phyloP scores from a whole-genome alignment of 2,329 filamentous ascomycete species.

The Cladobotryum mycophilum region DNA sequence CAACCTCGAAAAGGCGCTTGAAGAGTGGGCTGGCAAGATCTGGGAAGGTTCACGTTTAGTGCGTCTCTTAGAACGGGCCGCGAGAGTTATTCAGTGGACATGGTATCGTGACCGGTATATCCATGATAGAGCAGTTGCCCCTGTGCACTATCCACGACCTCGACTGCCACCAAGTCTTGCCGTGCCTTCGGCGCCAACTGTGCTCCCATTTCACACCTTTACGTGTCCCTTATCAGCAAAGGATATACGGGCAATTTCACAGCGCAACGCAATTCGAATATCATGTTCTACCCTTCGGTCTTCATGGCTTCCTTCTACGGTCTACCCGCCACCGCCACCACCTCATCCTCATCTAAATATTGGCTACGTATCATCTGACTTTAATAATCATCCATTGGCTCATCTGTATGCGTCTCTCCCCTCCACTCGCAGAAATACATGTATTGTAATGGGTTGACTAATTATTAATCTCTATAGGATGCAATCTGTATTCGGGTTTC shows the following conservation, averaged over 20 bases:
- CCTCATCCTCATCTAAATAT: conserved; percentile 81
- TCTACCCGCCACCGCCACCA: conserved; percentile 79
- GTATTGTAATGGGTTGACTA: background rate
- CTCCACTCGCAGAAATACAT: background rate
- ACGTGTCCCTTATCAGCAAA: conserved; percentile 88
- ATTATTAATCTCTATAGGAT: conserved; percentile 46
- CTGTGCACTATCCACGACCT: conserved; percentile 60
- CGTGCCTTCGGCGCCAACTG: conserved; percentile 83
- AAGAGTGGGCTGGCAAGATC: conserved; percentile 62
- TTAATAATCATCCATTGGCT: conserved; percentile 95
- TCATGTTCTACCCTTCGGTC: conserved; percentile 82
- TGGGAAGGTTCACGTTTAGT: conserved; percentile 88
- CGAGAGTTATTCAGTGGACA: conserved; percentile 68
- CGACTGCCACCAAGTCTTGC: conserved; percentile 66
- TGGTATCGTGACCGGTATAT: conserved; percentile 85
- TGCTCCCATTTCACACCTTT: conserved; percentile 95
- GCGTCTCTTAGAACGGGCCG: conserved; percentile 76
- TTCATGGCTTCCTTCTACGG: conserved; percentile 74
- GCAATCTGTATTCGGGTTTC: conserved; percentile 96
- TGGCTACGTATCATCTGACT: conserved; percentile 95
- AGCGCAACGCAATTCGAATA: conserved; percentile 88
- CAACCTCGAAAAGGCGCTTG: conserved; percentile 36
- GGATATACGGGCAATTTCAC: conserved; percentile 89
- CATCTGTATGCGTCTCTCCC: conserved; percentile 55
- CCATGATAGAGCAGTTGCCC: conserved; percentile 47